phyloP scores from a whole-genome alignment of 768 basidiomycete species.

The Leccinum boreale region DNA sequence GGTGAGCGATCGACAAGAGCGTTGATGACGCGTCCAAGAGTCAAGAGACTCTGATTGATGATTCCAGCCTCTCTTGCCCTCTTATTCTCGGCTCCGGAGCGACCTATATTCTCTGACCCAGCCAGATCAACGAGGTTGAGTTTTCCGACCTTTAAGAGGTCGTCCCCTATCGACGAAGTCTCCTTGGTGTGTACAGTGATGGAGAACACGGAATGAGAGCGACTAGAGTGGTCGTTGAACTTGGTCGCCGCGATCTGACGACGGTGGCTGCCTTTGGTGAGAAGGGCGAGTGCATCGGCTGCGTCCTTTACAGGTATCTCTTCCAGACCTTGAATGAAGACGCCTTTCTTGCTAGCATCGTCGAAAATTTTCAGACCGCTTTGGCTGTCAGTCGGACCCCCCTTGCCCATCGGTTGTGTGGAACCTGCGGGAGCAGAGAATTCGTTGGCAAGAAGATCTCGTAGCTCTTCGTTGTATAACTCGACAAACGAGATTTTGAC shows the following conservation, averaged over 20 bases:
- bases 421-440: slow-evolving; percentile 63
- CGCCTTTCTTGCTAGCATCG: slow-evolving; percentile 82
- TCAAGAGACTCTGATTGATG: slow-evolving; percentile 96
- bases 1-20: slow-evolving; percentile 87
- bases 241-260: slow-evolving; percentile 94
- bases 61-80: slow-evolving; percentile 95
- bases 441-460: slow-evolving; percentile 86
- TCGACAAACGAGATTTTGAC: slow-evolving; percentile 95
- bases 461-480: slow-evolving; percentile 96
- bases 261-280: slow-evolving; percentile 86
- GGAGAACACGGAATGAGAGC: slow-evolving; percentile 97
- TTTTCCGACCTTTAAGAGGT: slow-evolving; percentile 90
- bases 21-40: slow-evolving; percentile 96
- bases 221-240: slow-evolving; percentile 96
- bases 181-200: slow-evolving; percentile 93
- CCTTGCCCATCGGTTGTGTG: slow-evolving; percentile 76
- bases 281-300: slow-evolving; percentile 74
- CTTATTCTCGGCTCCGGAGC: slow-evolving; percentile 93
- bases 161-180: slow-evolving; percentile 71
- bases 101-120: slow-evolving; percentile 95
- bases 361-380: slow-evolving; percentile 88
- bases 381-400: slow-evolving; percentile 46
- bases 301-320: slow-evolving; percentile 83
- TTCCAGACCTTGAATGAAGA: slow-evolving; percentile 93
- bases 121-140: slow-evolving; percentile 97